A percentile compares a stretch with the other conserved stretches of the same genome.
Evolutionary conservation across 2,329 filamentous ascomycete species (phyloP).

Genomic region (Penicillium concentricum): DNA sequence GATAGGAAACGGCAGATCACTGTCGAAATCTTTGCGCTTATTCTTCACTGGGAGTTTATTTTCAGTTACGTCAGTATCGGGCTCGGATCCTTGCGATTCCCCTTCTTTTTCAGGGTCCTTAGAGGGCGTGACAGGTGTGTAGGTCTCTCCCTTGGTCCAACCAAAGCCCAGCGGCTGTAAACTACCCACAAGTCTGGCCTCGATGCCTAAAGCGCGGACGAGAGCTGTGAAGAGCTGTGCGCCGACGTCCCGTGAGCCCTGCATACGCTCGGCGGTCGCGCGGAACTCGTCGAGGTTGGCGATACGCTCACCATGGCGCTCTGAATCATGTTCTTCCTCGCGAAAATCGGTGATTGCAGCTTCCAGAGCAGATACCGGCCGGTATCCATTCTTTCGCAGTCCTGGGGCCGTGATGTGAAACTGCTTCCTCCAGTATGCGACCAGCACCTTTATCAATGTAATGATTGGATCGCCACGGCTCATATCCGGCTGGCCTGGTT

Average conservation of each 20-base stretch:
- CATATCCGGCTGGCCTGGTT: slow-evolving; percentile 70
- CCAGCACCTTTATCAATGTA: slow-evolving; percentile 70
- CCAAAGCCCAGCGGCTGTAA: slow-evolving; percentile 86
- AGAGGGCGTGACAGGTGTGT: slow-evolving; percentile 49
- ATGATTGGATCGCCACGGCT: slow-evolving; percentile 81
- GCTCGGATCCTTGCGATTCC: slow-evolving; percentile 17
- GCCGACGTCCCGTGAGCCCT: slow-evolving; percentile 83
- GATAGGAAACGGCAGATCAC: slow-evolving; percentile 76
- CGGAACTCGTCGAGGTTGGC: slow-evolving; percentile 66
- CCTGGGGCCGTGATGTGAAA: slow-evolving; percentile 77
- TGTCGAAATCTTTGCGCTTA: slow-evolving; percentile 59
- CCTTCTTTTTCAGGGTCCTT: slow-evolving; percentile 13
- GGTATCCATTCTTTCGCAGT: slow-evolving; percentile 85
- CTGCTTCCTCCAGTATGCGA: slow-evolving; percentile 82
- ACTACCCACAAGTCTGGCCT: slow-evolving; percentile 79
- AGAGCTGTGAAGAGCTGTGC: slow-evolving; percentile 88
- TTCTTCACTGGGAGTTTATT: slow-evolving; percentile 39
- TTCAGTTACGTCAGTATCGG: slow-evolving; percentile 22
- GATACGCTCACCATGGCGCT: slow-evolving; percentile 74
- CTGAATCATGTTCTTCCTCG: slow-evolving; percentile 60
- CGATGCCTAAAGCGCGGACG: slow-evolving; percentile 74
- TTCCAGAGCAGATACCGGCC: slow-evolving; percentile 71
- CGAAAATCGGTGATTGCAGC: slow-evolving; percentile 70
- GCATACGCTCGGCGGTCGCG: slow-evolving; percentile 64
- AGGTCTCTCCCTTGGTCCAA: slow-evolving; percentile 84